Evolutionary conservation across 352 stramenopile species (phyloP).

Genomic region (Globisporangium barbulae): DNA sequence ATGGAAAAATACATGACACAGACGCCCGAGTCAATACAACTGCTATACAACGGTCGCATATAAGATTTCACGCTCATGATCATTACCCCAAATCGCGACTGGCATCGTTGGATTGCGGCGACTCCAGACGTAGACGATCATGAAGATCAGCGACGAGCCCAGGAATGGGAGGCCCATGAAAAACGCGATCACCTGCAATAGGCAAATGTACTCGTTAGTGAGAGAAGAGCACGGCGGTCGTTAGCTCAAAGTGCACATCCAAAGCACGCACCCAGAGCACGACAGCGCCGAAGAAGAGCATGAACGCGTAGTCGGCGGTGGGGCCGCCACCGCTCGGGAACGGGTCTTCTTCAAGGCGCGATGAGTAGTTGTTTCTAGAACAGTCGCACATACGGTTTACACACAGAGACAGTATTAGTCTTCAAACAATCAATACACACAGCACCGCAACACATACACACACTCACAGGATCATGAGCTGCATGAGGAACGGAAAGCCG

Average conservation of each 20-base stretch:
- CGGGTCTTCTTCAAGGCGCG: conserved; percentile 78
- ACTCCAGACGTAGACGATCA: conserved; percentile 91
- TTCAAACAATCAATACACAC: not conserved
- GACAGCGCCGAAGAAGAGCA: conserved; percentile 80
- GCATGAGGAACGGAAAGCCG: conserved; percentile 89
- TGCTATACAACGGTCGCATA: not conserved
- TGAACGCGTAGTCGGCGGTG: conserved; percentile 88
- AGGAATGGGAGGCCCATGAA: conserved; percentile 85
- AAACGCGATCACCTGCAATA: conserved; percentile 64
- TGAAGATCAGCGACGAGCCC: conserved; percentile 85
- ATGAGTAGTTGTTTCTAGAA: conserved; percentile 78
- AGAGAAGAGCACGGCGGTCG: not conserved
- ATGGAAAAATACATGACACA: not conserved
- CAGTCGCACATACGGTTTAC: not conserved
- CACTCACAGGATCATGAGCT: conserved; percentile 87
- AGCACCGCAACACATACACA: not conserved
- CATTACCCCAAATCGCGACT: conserved; percentile 78
- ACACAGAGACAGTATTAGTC: not conserved
- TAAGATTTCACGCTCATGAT: not conserved
- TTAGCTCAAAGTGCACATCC: not conserved
- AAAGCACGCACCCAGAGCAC: conserved; percentile 66
- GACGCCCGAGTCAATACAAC: not conserved
- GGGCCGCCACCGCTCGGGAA: conserved; percentile 77
- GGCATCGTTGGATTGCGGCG: conserved; percentile 77
- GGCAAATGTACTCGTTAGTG: not conserved